Base-by-base conservation (phyloP, 2,329 filamentous ascomycete genomes). In the Ascochyta rabiei region DNA sequence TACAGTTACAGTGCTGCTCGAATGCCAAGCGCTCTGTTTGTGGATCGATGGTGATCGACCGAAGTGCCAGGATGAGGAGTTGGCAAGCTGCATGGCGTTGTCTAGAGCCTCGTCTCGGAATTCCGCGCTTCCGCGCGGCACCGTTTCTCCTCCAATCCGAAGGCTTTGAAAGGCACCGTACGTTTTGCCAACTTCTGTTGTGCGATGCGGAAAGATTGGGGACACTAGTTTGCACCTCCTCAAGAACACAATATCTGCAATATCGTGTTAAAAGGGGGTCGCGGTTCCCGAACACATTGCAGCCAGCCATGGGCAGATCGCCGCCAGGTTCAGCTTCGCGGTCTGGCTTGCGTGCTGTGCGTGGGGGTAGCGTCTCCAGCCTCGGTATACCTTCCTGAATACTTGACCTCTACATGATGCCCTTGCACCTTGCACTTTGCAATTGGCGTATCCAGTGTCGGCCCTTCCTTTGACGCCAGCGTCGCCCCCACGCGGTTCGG, bases 31-130 rank as follows among this genome's bases (percentile, higher is more conserved):
- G 15, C 19, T 54, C 10, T 21, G 30, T 38, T 26, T 50, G 46
- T 55, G 52, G 46, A 39, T 35, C 52, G 35, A 55, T 50, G 47
- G 56, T 45, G 50, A 58, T 61, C 53, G 57, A 42, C 58, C 59
- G 58, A 54, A 52, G 57, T 59, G 53, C 50, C 49, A 48, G 43
- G 47, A 30, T 56, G 49, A 60, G 31, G 53, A 59, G 47, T 37
- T 46, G 41, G 52, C 41, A 30, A 30, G 52, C 52, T 50, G 37
- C 42, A 26, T 13, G 46, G 45, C 46, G 41, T 28, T 45, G 39
- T 48, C 31, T 42, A 40, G 30, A 37, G 47, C 31, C 47, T 56
- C 53, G 53, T 56, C 41, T 47, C 53, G 42, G 39, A 30, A 19
- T 33, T 26, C 33, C 53, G 19, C 42, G 39, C 21, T 35, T 37